Evolutionary conservation across 164 flowering plant species (phyloP), one percentile per base, ranked within the genome.

Genomic region (Aristolochia fimbriata): DNA sequence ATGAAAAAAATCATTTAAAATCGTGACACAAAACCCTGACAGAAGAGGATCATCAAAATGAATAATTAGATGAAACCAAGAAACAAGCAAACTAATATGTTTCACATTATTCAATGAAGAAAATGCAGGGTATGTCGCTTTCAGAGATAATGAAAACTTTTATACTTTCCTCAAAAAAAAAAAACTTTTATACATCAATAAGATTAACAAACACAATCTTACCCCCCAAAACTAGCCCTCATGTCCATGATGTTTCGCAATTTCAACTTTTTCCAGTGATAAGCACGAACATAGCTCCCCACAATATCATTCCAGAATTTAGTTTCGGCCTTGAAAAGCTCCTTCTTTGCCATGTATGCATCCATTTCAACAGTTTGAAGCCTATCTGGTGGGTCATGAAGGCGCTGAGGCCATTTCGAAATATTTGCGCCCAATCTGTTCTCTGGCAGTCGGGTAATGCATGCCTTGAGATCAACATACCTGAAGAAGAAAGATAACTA

Each of bases 151-250:
- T 3, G 8, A 37, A 5, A 37, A 37, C 30, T 27, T 5, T 37
- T 10, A 37, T 37, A 7, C 43, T n/a, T n/a, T n/a, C n/a, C n/a
- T n/a, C n/a, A 31, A 3, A 31, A 31, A 31, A 10, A 6, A 37
- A 37, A 5, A 37, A 37, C 30, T 27, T 5, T 37, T 10, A 37
- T 37, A 7, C 43, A 37, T 37, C 43, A 37, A 6, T 6, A 37
- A 37, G 43, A 31, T 31, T 7, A 37, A 37, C 43, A 37, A 37
- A 37, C 43, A 37, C 43, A 37, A 37, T 10, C 43, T 37, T 83
- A 93, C 99, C 99, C 97, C 77, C 96, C 99, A 80, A 77, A 88
- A 46, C 91, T 87, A 69, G 97, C 95, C 71, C 76, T 85, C 99
- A 94, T 91, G 78, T 94, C 99, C 84, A 94, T 51, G 37, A 91